A percentile compares a stretch with the other conserved stretches of the same genome.
phyloP scores from a whole-genome alignment of 768 basidiomycete genomes.

The Trametes punicea region DNA sequence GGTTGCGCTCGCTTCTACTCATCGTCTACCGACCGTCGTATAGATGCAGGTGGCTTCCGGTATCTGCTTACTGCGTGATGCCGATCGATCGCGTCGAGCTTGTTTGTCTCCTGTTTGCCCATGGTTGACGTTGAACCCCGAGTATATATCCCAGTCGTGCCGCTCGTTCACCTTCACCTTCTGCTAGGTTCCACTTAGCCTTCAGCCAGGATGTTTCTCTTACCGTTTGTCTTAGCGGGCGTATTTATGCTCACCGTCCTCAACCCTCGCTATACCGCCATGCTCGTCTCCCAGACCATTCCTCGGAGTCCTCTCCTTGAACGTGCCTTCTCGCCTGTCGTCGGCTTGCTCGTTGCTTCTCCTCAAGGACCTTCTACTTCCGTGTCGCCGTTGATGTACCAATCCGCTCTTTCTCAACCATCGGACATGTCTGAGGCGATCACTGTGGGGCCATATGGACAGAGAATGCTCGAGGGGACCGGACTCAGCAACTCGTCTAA shows the following conservation, averaged over 20 bases:
- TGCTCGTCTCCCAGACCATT: constrained; percentile 3
- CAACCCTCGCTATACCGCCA: constrained; percentile 12
- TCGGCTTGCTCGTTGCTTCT: background rate
- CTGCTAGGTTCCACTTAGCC: background rate
- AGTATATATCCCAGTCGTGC: background rate
- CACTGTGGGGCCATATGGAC: too few relatives aligned
- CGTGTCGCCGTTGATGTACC: background rate
- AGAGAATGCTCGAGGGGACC: too few relatives aligned
- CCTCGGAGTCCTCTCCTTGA: background rate
- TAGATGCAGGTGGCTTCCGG: too few relatives aligned
- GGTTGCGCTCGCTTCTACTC: too few relatives aligned
- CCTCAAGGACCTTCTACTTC: background rate
- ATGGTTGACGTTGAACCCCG: background rate
- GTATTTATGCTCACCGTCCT: constrained; percentile 6
- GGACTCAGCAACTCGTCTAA: too few relatives aligned
- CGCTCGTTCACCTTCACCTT: background rate
- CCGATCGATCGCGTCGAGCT: background rate
- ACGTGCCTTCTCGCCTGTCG: background rate
- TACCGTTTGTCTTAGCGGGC: constrained; percentile 11
- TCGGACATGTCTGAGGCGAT: background rate
- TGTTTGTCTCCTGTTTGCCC: constrained; percentile 12
- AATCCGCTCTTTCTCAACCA: background rate
- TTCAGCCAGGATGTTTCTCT: constrained; percentile 8
- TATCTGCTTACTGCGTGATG: background rate
- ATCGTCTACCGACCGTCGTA: too few relatives aligned